Base-by-base conservation (phyloP, 169 alveolate genomes). In the Babesia ovata region DNA sequence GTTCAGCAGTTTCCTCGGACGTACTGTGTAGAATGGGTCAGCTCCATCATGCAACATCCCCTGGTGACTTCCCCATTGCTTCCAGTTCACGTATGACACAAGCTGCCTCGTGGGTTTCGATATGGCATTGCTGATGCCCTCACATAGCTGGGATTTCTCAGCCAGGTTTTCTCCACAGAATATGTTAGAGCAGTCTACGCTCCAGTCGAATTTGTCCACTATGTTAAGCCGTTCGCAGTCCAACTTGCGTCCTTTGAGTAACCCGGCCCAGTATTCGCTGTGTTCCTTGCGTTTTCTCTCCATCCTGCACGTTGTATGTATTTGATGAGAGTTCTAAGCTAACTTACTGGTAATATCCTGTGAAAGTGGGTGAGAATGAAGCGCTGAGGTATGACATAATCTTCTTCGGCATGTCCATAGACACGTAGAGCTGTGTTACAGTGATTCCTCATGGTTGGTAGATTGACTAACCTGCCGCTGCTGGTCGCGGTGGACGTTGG, bases 231-330 rank as follows among this genome's bases (percentile, higher is more conserved):
- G 52, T 65, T 83, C 90, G 48, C 75, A 74, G n/a, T 65, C 81
- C 6, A 83, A 26, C 29, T 83, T 83, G 21, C 75, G 53, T 2
- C 84, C 90, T 67, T 83, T 83, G 26, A 83, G 52, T n/a, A 83
- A 10, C 0, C 90, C 90, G 16, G 86, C 90, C 85, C 85, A 83
- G 83, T 83, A 83, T 52, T 83, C 90, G 48, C 88, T 81, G 53
- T 81, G 69, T 46, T 24, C 33, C 50, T 81, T 81, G 21, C 70
- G 53, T 28, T 44, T 60, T 48, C 70, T 62, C 45, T 79, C 75
- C 29, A 46, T 56, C 65, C 65, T 70, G 33, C 0, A 9, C n/a
- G 28, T 13, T 0, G 2, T 17, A 13, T 17, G 17, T 0, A 16
- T 13, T 22, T 14, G 24, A 14, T n/a, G 33, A 8, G 10, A 33